Percentiles rank a stretch among this genome's conserved stretches.
Evolutionary conservation across 2,329 filamentous ascomycete genomes (phyloP).

Genomic region (Drechslerella dactyloides): DNA sequence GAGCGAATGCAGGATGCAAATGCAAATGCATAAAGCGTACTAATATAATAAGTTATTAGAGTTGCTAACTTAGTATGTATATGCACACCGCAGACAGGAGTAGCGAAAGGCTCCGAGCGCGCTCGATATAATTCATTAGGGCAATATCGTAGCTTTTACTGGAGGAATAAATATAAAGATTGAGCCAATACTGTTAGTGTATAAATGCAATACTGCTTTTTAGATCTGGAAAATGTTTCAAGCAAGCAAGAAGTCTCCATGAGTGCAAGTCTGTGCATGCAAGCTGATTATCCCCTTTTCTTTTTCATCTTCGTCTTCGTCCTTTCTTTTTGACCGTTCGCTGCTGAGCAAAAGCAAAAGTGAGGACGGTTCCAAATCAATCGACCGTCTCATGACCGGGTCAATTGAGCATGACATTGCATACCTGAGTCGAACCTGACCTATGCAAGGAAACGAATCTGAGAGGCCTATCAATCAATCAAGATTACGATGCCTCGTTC

Average conservation of each 20-base stretch:
- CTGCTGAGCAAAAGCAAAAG: constrained; percentile 8
- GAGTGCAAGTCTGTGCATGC: neutral
- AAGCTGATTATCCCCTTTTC: neutral
- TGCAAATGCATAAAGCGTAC: neutral
- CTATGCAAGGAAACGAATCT: constrained; percentile 21
- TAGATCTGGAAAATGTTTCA: too few relatives aligned
- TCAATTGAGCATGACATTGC: constrained; percentile 40
- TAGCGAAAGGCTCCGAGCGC: constrained; percentile 28
- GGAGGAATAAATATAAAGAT: neutral
- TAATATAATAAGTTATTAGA: neutral
- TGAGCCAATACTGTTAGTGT: neutral
- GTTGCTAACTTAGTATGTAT: constrained; percentile 4
- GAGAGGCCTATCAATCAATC: constrained; percentile 5
- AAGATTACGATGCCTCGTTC: constrained; percentile 35
- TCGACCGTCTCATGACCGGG: constrained; percentile 44
- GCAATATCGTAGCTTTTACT: constrained; percentile 1
- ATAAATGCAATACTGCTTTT: too few relatives aligned
- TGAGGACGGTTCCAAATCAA: constrained; percentile 9
- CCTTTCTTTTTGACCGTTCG: neutral
- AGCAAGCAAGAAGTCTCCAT: too few relatives aligned
- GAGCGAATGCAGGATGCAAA: neutral
- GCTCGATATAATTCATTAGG: constrained; percentile 16
- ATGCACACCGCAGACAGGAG: constrained; percentile 11
- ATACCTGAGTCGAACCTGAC: constrained; percentile 2
- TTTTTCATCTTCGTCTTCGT: constrained; percentile 1